These are phyloP conservation scores for Gnetum montanum DNA, from an alignment of 75 land plant species.

Conservation along the genomic window DNA sequence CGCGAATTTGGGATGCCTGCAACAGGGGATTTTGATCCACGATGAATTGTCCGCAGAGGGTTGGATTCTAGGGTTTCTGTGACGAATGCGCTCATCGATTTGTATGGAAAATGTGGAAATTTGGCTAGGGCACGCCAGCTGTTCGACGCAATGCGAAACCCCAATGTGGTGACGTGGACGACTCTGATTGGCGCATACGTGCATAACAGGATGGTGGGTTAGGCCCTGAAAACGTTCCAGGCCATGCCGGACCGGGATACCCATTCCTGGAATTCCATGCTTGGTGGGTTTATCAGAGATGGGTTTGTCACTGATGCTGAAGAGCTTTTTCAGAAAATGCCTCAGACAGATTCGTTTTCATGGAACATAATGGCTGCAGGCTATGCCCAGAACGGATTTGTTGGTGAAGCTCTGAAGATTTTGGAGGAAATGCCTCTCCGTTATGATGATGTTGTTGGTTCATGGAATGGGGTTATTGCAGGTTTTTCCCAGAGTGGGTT, in stretches of 20 bases:
- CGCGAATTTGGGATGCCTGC: constrained; percentile 5
- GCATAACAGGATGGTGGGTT: not conserved
- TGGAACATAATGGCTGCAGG: not conserved
- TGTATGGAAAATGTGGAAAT: constrained; percentile 6
- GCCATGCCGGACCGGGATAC: not conserved
- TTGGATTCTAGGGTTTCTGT: not conserved
- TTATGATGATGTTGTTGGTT: no score
- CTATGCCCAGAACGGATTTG: not conserved
- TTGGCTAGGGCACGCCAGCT: not conserved
- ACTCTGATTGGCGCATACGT: not conserved
- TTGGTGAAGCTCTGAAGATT: not conserved
- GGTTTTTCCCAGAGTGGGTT: not conserved
- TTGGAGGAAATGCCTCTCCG: not conserved
- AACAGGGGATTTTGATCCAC: constrained; percentile 1
- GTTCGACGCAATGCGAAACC: not conserved
- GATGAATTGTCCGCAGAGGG: not conserved
- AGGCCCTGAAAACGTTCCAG: not conserved
- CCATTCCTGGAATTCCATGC: not conserved
- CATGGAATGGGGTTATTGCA: not conserved
- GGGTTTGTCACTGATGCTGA: not conserved
- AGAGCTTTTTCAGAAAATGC: constrained; percentile 4
- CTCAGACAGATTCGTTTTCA: not conserved
- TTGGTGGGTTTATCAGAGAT: not conserved
- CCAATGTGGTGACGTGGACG: not conserved
- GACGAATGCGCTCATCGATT: not conserved